Conservation (phyloP, 2,329 filamentous ascomycete species). For the Tolypocladium tropicale region DNA sequence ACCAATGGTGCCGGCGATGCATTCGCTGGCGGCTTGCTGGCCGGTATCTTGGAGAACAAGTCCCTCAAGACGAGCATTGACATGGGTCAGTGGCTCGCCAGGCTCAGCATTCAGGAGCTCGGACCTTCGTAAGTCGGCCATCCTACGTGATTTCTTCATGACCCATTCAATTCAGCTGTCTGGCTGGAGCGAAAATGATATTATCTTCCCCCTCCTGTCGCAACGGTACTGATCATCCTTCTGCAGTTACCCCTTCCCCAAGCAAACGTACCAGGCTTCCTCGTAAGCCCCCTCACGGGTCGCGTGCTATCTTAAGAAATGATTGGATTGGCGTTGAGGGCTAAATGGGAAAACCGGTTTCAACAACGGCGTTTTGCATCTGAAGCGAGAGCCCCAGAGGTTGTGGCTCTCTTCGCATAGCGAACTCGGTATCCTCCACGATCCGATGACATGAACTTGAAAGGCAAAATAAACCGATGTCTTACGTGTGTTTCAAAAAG, state of each 20-base stretch:
- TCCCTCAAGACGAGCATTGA: conserved; percentile 68
- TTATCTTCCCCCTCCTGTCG: background rate
- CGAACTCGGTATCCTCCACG: conserved; percentile 32
- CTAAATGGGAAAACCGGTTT: conserved; percentile 35
- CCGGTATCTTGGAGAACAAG: conserved; percentile 80
- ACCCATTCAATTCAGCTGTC: background rate
- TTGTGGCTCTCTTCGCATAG: conserved; percentile 21
- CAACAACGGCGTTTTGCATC: conserved; percentile 42
- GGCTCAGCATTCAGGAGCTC: conserved; percentile 86
- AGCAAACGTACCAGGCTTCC: conserved; percentile 58
- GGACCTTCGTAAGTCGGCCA: conserved; percentile 74
- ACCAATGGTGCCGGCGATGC: conserved; percentile 96
- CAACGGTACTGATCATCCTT: conserved; percentile 3
- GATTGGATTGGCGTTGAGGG: conserved; percentile 31
- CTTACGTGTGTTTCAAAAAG: background rate
- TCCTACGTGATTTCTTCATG: background rate
- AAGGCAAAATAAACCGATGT: conserved; percentile 10
- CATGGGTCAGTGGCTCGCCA: conserved; percentile 94
- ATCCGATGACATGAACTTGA: conserved; percentile 20
- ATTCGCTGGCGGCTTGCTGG: conserved; percentile 88
- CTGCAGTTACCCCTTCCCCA: conserved; percentile 67
- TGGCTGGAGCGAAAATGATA: background rate
- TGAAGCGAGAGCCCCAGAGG: conserved; percentile 14
- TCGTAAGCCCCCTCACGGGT: conserved; percentile 18
- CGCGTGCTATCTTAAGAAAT: conserved; percentile 5